Evolutionary conservation across 345 rosid genomes (phyloP).

Genomic region (Citrus mangshanensis): DNA sequence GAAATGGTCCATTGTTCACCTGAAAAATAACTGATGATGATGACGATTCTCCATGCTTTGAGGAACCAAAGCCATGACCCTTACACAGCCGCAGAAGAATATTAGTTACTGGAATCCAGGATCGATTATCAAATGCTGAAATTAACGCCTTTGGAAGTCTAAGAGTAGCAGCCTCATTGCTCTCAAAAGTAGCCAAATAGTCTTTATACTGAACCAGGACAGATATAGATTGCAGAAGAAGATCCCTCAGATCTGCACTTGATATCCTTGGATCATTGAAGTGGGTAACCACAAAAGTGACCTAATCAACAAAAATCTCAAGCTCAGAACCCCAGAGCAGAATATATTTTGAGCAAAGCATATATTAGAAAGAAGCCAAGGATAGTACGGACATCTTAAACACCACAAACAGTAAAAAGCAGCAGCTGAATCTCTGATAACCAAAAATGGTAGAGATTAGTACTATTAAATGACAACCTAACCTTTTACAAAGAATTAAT

Average conservation of each 20-base stretch:
- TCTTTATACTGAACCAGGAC: slow-evolving; percentile 89
- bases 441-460: neutral
- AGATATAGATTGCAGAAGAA: slow-evolving; percentile 92
- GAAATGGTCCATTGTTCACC: slow-evolving; percentile 37
- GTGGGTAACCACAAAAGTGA: slow-evolving; percentile 84
- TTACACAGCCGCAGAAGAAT: slow-evolving; percentile 86
- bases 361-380: neutral
- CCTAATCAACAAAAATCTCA: slow-evolving; percentile 45
- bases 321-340: neutral
- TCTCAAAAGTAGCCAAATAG: slow-evolving; percentile 78
- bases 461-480: neutral
- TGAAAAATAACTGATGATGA: slow-evolving; percentile 79
- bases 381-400: neutral
- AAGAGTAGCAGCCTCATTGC: slow-evolving; percentile 75
- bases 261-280: slow-evolving; percentile 90
- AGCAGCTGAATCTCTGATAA: neutral
- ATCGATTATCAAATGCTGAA: slow-evolving; percentile 91
- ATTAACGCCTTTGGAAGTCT: slow-evolving; percentile 75
- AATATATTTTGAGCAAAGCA: slow-evolving; percentile 1
- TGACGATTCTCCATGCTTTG: slow-evolving; percentile 82
- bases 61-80: slow-evolving; percentile 77
- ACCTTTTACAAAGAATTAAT: neutral
- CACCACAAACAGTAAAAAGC: neutral
- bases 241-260: slow-evolving; percentile 85
- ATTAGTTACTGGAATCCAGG: slow-evolving; percentile 92